Evolutionary conservation across 2,329 filamentous ascomycete species (phyloP), one percentile per base, ranked within the genome.

Genomic region (Diaporthe sp.): DNA sequence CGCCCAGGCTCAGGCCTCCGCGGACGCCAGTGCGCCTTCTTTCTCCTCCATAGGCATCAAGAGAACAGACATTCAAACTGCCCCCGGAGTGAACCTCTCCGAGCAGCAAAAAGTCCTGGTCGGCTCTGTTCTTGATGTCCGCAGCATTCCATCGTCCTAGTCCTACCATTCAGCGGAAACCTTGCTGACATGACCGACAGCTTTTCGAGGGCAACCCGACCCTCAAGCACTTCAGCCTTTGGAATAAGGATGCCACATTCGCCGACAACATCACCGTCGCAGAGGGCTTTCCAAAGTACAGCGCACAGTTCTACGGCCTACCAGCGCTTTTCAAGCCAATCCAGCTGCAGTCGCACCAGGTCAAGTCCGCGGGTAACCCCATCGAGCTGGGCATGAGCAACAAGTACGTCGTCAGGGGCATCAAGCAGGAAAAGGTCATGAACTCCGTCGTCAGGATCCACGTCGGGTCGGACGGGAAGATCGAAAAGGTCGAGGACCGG

Each of bases 141-240:
- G 80, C 56, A 22, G 42, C 17, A 25, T 63, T 27, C 22, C 9
- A 22, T 15, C 55, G 27, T 7, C 2, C n/a, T 7, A 50, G 27
- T 25, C 19, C 32, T 25, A 10, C 6, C 8, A 1, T 19, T 1
- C 53, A 17, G 27, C 0, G 13, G 10, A 15, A n/a, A 3, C 2
- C 30, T 8, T 53, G 22, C 65, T 39, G 7, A 61, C 42, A 27
- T 13, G 19, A 17, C 19, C 25, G 6, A 22, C 58, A 87, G 85
- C 87, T 92, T 63, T 92, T 92, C 79, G 88, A 89, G 44, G 90
- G 90, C 59, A 85, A 87, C 25, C 89, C 90, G 0, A 89, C 89
- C 2, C 85, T 91, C 3, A 85, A 86, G 53, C 91, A 92, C 79
- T 85, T 92, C 59, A 82, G 85, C 19, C 85, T 93, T 32, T 93